Base-by-base conservation (phyloP, 148 eudicot species). In the Rheum nobile region DNA sequence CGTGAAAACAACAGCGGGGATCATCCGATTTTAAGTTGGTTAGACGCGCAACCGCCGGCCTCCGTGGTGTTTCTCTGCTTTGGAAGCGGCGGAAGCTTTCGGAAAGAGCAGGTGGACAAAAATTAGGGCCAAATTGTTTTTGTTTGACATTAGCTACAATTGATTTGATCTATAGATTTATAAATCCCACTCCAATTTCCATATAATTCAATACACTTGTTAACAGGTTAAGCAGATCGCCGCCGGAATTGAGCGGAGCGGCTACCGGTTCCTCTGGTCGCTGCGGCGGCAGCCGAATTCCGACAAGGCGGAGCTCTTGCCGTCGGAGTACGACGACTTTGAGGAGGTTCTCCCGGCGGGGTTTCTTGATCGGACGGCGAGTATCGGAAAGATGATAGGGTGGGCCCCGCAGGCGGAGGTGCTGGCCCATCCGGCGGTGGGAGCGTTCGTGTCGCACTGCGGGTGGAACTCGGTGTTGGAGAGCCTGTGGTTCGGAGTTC, bases 21-120 rank as follows among this genome's bases (percentile, higher is more conserved):
- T 41, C 43, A 26, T 77, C 67, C 29, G 28, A 46, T 81, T 4
- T 46, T 75, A 17, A 13, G 13, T 43, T 85, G 88, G 84, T 63
- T 85, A 71, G 84, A 83, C 42, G 55, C 37, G 29, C 86, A 85
- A 34, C 83, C 84, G 9, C 26, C 43, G 32, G 75, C 69, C 0
- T 78, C 84, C 4, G 88, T 85, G 19, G 85, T 83, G 43, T 83
- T 79, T 21, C 71, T 83, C 8, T 83, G 88, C 48, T 85, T 85
- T 47, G 88, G 86, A 46, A 85, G 86, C 75, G 37, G 39, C 52
- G 86, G 81, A 70, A 73, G 75, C 43, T 80, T 85, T 14, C 70
- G 29, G 0, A 78, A 61, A 17, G 75, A 69, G 8, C 88, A 85
- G 42, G 77, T 82, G 34, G 74, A 46, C 59, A n/a, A n/a, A 41